Evolutionary conservation across 2,329 filamentous ascomycete species (phyloP), one percentile per base, ranked within the genome.

Genomic region (Seiridium cupressi): DNA sequence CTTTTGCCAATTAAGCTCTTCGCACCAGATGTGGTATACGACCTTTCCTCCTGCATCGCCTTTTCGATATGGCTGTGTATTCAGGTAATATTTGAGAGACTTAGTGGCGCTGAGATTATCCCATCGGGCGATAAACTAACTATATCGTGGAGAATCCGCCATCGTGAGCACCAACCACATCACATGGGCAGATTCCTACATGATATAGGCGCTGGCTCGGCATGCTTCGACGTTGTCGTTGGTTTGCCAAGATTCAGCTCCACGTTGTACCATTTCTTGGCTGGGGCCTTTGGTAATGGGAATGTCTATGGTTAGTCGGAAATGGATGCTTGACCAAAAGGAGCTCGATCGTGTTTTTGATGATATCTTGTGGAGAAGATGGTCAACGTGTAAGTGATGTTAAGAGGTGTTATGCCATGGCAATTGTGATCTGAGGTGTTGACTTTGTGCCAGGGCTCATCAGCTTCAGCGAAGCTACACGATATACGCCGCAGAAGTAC

Each of bases 241-340:
- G 85, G 77, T 87, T 88, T 69, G 82, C 84, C 59, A 89, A 88
- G 73, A 78, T 80, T 61, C 79, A 86, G 69, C 76, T 89, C 60
- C 79, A 79, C 61, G 77, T 79, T 73, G 81, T 88, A 10, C 85
- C 85, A 4, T 83, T 89, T 61, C 75, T 88, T 6, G 85, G 85
- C 18, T 88, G 85, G 85, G 86, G 84, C 2, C 75, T 88, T 87
- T 84, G 84, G 84, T 81, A 3, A 85, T 88, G 78, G 84, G 84
- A 2, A 87, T 88, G 83, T 85, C 85, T 5, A 77, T 88, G 72
- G 84, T 88, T 31, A 85, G 79, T 66, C 75, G 85, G 57, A 81
- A 83, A 58, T 88, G 86, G 85, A 77, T 80, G 65, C 76, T 76
- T 61, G 85, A 89, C 69, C 77, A 79, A 67, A 71, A 69, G 13